Evolutionary conservation across 345 rosid genomes (phyloP).

Genomic region (Euclidium syriacum): DNA sequence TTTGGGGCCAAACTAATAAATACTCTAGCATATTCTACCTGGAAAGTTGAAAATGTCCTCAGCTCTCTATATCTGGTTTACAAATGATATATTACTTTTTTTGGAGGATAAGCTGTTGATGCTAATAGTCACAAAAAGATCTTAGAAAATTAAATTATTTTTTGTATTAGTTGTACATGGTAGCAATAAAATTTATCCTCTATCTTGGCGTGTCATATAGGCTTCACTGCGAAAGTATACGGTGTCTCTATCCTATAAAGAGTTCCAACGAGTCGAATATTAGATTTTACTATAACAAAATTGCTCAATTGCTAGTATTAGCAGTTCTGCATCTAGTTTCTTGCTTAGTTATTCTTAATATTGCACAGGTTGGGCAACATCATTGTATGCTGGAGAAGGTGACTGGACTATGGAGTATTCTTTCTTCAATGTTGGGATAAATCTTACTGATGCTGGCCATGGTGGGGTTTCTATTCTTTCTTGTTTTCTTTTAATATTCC

Average conservation of each 20-base stretch:
- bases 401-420: conserved; percentile 58
- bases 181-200: not conserved
- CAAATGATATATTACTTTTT: too few species aligned
- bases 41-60: too few species aligned
- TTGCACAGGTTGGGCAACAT: conserved; percentile 85
- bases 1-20: not conserved
- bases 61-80: too few species aligned
- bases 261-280: too few species aligned
- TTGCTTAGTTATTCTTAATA: not conserved
- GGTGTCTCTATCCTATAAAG: too few species aligned
- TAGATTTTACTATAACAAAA: too few species aligned
- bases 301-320: too few species aligned
- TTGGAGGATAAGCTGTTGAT: too few species aligned
- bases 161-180: not conserved
- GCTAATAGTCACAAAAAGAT: too few species aligned
- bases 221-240: too few species aligned
- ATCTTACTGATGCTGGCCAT: conserved; percentile 89
- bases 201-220: not conserved
- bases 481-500: not conserved
- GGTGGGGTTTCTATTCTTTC: conserved; percentile 43
- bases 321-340: too few species aligned
- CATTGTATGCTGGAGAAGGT: conserved; percentile 60
- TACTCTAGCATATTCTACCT: not conserved
- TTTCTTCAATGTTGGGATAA: conserved; percentile 58
- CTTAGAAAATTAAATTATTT: too few species aligned